These are phyloP conservation scores for Leucocoprinus sp. DNA, from an alignment of 768 basidiomycete species.

Conservation along the genomic window DNA sequence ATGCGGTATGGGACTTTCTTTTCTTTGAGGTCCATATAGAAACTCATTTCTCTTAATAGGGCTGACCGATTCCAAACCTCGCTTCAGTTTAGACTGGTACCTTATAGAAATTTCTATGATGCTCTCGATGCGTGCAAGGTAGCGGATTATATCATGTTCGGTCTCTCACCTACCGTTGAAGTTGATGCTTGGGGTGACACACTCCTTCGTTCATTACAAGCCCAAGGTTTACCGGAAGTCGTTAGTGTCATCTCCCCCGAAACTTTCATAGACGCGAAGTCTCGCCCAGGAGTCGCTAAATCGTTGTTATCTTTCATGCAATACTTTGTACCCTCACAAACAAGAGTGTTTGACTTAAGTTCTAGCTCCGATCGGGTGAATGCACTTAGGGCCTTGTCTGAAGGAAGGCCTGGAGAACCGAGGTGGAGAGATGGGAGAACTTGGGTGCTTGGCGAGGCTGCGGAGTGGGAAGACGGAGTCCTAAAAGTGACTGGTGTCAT, in stretches of 20 bases:
- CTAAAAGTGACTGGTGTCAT: conserved; percentile 79
- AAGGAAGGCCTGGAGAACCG: conserved; percentile 74
- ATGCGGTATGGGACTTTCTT: conserved; percentile 43
- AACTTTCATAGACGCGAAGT: conserved; percentile 47
- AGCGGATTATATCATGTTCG: conserved; percentile 85
- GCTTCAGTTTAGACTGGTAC: conserved; percentile 77
- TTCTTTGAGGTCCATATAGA: conserved; percentile 2
- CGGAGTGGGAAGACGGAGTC: conserved; percentile 53
- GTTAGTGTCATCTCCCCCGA: conserved; percentile 65
- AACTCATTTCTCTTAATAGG: conserved; percentile 29
- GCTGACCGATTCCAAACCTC: conserved; percentile 88
- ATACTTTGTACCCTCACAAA: conserved; percentile 86
- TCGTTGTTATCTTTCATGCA: conserved; percentile 90
- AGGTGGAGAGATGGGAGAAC: conserved; percentile 78
- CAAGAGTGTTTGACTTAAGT: conserved; percentile 68
- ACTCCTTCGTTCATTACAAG: conserved; percentile 78
- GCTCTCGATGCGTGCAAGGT: conserved; percentile 80
- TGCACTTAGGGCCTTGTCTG: conserved; percentile 70
- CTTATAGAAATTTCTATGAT: conserved; percentile 62
- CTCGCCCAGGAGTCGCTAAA: conserved; percentile 63
- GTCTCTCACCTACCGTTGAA: conserved; percentile 74
- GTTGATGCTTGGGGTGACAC: conserved; percentile 84
- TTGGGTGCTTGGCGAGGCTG: conserved; percentile 61
- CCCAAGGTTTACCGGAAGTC: conserved; percentile 83
- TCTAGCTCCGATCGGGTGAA: conserved; percentile 57